These are phyloP conservation scores for Grosmannia penicillata DNA, from an alignment of 2,329 filamentous ascomycete genomes.

Conservation along the genomic window DNA sequence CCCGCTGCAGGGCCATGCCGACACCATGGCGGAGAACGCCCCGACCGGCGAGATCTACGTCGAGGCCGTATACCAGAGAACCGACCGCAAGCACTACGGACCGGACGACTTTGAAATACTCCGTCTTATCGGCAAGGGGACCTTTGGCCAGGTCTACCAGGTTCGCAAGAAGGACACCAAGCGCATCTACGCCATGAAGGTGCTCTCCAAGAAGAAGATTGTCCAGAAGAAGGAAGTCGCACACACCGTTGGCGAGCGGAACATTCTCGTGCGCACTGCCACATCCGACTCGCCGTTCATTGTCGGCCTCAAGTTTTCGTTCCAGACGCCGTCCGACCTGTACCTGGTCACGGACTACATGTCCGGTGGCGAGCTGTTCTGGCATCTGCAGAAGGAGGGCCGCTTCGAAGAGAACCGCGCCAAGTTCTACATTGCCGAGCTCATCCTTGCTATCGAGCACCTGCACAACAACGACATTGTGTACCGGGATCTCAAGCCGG, in stretches of 20 bases:
- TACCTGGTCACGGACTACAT: constrained; percentile 99
- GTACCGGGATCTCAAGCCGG: constrained; percentile 91
- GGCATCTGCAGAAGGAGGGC: constrained; percentile 95
- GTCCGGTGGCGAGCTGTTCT: constrained; percentile 96
- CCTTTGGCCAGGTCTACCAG: constrained; percentile 96
- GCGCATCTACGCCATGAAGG: constrained; percentile 98
- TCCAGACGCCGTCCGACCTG: constrained; percentile 91
- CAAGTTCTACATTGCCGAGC: constrained; percentile 97
- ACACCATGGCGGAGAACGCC: constrained; percentile 55
- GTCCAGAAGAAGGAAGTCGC: constrained; percentile 99
- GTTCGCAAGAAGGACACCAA: constrained; percentile 93
- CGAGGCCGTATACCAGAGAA: constrained; percentile 70
- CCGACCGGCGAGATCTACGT: constrained; percentile 82
- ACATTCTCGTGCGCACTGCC: constrained; percentile 91
- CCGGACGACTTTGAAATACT: constrained; percentile 93
- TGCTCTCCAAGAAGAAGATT: constrained; percentile 97
- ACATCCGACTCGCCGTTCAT: constrained; percentile 96
- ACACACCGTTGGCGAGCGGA: constrained; percentile 90
- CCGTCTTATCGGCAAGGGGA: constrained; percentile 93
- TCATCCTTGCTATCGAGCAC: constrained; percentile 89
- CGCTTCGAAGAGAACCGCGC: constrained; percentile 88
- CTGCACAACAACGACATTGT: constrained; percentile 96
- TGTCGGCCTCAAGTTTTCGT: constrained; percentile 94
- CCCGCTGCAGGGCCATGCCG: constrained; percentile 58
- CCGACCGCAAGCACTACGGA: constrained; percentile 81